A percentile compares a stretch with the other conserved stretches of the same genome.
Conservation (phyloP, 345 rosid species). For the Acer campestre region DNA sequence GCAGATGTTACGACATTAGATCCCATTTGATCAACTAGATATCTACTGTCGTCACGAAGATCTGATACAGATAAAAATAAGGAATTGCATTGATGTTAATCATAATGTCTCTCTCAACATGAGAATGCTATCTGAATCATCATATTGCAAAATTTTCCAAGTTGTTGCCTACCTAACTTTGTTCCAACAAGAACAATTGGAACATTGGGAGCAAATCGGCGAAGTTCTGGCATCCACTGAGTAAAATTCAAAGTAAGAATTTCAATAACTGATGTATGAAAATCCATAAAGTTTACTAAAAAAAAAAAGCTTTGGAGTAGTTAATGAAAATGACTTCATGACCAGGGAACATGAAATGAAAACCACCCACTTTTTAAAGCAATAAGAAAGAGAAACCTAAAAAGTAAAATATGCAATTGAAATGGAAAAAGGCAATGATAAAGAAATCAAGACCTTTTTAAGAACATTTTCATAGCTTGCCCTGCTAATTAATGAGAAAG, state of each 20-base stretch:
- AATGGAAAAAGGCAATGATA: constrained; percentile 13
- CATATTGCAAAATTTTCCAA: constrained; percentile 1
- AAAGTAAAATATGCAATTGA: background rate
- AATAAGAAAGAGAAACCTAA: constrained; percentile 11
- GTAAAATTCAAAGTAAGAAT: constrained; percentile 17
- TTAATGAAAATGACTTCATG: constrained; percentile 11
- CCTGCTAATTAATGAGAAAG: constrained; percentile 89
- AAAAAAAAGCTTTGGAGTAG: background rate
- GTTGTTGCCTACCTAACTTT: constrained; percentile 64
- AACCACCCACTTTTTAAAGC: constrained; percentile 18
- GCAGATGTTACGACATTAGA: constrained; percentile 69
- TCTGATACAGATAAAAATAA: constrained; percentile 40
- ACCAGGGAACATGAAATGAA: constrained; percentile 2
- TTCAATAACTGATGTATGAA: constrained; percentile 13
- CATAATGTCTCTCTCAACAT: background rate
- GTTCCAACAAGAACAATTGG: constrained; percentile 98
- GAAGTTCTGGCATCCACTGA: constrained; percentile 99
- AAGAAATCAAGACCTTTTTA: constrained; percentile 68
- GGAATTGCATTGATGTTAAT: background rate
- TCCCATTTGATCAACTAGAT: constrained; percentile 64
- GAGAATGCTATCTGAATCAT: background rate
- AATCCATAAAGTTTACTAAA: background rate
- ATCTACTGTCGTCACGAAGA: constrained; percentile 82
- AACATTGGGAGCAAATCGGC: constrained; percentile 91
- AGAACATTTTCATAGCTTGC: constrained; percentile 97